A percentile compares a stretch with the other conserved stretches of the same genome.
phyloP scores from a whole-genome alignment of 2,329 filamentous ascomycete species.

The Xylariales sp. region DNA sequence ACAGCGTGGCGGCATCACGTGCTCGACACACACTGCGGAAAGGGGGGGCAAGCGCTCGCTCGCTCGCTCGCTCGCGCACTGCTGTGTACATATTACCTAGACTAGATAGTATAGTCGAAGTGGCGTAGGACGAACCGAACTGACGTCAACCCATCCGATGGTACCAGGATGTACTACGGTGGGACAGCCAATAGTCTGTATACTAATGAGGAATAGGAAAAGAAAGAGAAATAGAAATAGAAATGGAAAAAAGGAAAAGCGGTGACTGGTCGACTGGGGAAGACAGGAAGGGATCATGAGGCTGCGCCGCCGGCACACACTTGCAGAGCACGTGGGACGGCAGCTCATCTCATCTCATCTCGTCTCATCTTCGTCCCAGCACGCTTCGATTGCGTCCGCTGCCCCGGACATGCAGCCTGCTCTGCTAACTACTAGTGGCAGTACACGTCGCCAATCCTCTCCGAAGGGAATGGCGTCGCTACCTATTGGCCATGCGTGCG shows the following conservation, averaged over 20 bases:
- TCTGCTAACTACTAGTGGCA: too few species aligned
- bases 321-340: slow-evolving; percentile 23
- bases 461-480: slow-evolving; percentile 12
- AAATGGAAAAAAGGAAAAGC: slow-evolving; percentile 3
- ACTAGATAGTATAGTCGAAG: background rate
- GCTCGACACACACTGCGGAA: background rate
- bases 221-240: slow-evolving; percentile 1
- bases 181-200: slow-evolving; percentile 1
- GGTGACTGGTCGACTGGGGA: background rate
- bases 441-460: background rate
- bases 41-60: background rate
- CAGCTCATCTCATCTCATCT: background rate
- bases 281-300: slow-evolving; percentile 4
- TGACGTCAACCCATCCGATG: slow-evolving; percentile 9
- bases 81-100: too few species aligned
- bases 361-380: too few species aligned
- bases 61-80: too few species aligned
- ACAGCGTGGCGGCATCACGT: background rate
- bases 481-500: too few species aligned
- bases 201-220: slow-evolving; percentile 3
- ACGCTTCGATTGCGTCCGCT: background rate
- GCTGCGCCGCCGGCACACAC: slow-evolving; percentile 13
- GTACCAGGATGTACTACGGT: too few species aligned
- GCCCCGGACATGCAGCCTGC: background rate
- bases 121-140: slow-evolving; percentile 8